phyloP scores from a whole-genome alignment of 2,329 filamentous ascomycete genomes.

The Lasiodiplodia citricola region DNA sequence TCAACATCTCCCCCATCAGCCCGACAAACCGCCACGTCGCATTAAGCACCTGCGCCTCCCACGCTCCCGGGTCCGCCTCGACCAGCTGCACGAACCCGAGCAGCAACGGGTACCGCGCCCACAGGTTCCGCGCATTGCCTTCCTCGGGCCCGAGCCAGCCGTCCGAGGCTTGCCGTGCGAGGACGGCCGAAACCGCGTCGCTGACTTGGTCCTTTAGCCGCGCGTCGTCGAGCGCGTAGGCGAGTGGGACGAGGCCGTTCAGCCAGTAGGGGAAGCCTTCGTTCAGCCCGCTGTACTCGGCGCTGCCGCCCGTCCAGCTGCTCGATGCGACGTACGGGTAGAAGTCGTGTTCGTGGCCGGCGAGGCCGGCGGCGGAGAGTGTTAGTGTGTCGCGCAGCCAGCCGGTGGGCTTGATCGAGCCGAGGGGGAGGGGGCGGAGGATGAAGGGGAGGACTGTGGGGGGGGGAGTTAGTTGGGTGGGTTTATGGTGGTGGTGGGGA shows the following conservation, averaged over 20 bases:
- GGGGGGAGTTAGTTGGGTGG: not conserved
- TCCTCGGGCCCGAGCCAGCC: constrained; percentile 65
- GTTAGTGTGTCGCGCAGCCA: constrained; percentile 60
- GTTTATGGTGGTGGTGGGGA: not conserved
- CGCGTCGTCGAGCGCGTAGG: constrained; percentile 56
- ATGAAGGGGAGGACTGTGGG: constrained; percentile 39
- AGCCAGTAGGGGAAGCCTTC: constrained; percentile 66
- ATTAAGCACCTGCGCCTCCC: constrained; percentile 52
- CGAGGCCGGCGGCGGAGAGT: constrained; percentile 57
- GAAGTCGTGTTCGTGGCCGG: constrained; percentile 61
- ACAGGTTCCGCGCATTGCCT: constrained; percentile 53
- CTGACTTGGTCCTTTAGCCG: constrained; percentile 58
- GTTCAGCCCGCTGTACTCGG: constrained; percentile 60
- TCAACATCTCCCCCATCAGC: constrained; percentile 61
- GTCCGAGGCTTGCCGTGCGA: constrained; percentile 58
- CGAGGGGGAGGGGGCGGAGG: constrained; percentile 53
- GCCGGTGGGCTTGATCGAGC: constrained; percentile 56
- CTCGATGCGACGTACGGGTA: constrained; percentile 60
- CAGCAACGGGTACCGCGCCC: constrained; percentile 59
- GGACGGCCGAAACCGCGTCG: constrained; percentile 52
- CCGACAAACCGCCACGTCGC: constrained; percentile 57
- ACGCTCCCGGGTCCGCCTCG: constrained; percentile 53
- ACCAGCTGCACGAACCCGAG: constrained; percentile 58
- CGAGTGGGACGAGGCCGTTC: constrained; percentile 63
- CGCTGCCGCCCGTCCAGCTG: constrained; percentile 57